Percentiles rank a stretch among this genome's conserved stretches.
Evolutionary conservation across 1,139 yeast genomes (phyloP).

Genomic region (Suhomyces kunorum): DNA sequence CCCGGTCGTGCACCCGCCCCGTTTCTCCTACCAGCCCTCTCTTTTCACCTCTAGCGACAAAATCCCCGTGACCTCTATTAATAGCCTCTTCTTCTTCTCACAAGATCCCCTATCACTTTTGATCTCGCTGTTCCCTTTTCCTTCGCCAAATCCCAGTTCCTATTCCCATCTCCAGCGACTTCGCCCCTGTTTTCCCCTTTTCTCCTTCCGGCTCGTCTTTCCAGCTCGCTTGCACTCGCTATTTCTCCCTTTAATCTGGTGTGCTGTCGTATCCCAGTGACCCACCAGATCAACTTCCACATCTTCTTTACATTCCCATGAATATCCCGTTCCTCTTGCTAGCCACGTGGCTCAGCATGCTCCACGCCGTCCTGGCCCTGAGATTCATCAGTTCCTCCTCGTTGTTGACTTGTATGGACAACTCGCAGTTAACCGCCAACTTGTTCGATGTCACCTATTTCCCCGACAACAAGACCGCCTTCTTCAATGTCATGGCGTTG

Average conservation of each 20-base stretch:
- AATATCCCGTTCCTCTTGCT: slow-evolving; percentile 1
- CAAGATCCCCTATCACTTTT: background rate
- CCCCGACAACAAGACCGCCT: slow-evolving; percentile 64
- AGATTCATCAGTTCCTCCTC: slow-evolving; percentile 59
- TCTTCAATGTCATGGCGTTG: slow-evolving; percentile 72
- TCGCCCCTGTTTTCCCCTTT: background rate
- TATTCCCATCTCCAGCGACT: background rate
- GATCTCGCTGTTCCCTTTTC: background rate
- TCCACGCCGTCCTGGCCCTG: slow-evolving; percentile 21
- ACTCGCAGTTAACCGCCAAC: slow-evolving; percentile 87
- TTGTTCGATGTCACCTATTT: slow-evolving; percentile 73
- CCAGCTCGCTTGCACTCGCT: no score
- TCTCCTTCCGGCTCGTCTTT: background rate
- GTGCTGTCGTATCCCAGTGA: no score
- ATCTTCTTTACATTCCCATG: no score
- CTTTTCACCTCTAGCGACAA: background rate
- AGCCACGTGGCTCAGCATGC: slow-evolving; percentile 5
- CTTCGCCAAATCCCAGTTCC: background rate
- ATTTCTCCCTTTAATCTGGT: no score
- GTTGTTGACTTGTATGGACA: slow-evolving; percentile 89
- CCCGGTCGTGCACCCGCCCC: background rate
- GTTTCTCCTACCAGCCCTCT: background rate
- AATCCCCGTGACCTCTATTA: slow-evolving; percentile 9
- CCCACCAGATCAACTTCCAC: background rate
- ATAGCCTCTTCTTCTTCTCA: slow-evolving; percentile 4